Percentiles rank a stretch among this genome's conserved stretches.
Conservation (phyloP, 768 basidiomycete genomes). For the Leccinum broughii region DNA sequence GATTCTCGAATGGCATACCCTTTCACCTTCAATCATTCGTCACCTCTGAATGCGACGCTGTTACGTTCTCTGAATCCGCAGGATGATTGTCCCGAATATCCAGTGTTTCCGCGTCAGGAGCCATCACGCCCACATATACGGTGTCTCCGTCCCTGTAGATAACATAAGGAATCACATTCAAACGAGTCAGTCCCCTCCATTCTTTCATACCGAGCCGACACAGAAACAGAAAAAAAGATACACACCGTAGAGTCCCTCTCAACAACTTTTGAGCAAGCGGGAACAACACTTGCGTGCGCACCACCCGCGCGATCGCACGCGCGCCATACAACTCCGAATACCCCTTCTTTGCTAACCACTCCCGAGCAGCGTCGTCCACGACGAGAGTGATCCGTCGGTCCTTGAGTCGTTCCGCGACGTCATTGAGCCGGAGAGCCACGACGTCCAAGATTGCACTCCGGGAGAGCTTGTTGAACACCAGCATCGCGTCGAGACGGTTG, state of each 20-base stretch:
- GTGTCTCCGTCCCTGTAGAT: neutral
- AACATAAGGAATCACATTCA: neutral
- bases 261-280: constrained; percentile 80
- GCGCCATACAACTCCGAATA: constrained; percentile 89
- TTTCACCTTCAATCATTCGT: neutral
- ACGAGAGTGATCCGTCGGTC: constrained; percentile 69
- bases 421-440: too few species aligned
- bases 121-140: neutral
- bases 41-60: neutral
- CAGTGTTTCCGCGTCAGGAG: neutral
- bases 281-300: constrained; percentile 78
- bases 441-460: constrained; percentile 68
- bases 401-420: constrained; percentile 58
- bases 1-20: neutral
- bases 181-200: neutral
- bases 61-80: neutral
- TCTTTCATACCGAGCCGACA: neutral
- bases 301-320: constrained; percentile 73
- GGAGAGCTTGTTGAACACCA: constrained; percentile 90
- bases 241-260: constrained; percentile 73
- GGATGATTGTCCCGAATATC: neutral
- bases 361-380: constrained; percentile 57
- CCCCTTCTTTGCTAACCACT: constrained; percentile 74
- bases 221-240: neutral
- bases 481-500: constrained; percentile 84